These are phyloP conservation scores for Fulvia fulva DNA, from an alignment of 2,329 filamentous ascomycete species.

Conservation along the genomic window DNA sequence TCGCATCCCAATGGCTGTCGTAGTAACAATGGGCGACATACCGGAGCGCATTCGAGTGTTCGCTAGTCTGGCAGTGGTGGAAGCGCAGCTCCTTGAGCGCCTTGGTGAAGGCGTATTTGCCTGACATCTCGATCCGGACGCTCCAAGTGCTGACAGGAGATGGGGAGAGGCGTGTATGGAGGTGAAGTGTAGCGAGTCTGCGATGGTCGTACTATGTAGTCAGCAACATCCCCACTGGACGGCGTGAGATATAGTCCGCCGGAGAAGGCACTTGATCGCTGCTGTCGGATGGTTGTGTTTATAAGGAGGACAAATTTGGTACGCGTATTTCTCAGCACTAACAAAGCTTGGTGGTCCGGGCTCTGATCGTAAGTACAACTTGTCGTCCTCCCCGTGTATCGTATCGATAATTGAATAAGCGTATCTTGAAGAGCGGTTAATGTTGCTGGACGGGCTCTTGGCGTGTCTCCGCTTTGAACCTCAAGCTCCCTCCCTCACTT, in stretches of 20 bases:
- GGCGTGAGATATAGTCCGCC: too few species aligned
- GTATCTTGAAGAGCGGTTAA: too few species aligned
- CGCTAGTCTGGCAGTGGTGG: conserved; percentile 90
- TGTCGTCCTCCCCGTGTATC: too few species aligned
- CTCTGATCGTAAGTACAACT: too few species aligned
- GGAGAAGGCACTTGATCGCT: too few species aligned
- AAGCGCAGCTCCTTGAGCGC: conserved; percentile 93
- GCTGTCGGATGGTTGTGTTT: not conserved
- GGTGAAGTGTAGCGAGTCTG: not conserved
- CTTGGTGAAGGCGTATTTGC: conserved; percentile 88
- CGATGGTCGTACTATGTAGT: not conserved
- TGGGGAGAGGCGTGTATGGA: not conserved
- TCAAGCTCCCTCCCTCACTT: not conserved
- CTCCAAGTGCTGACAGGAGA: not conserved
- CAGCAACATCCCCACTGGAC: not conserved
- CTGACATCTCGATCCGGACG: conserved; percentile 62
- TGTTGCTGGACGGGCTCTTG: not conserved
- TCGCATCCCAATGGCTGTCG: not conserved
- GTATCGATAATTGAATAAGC: too few species aligned
- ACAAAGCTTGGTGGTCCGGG: too few species aligned
- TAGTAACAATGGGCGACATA: conserved; percentile 42
- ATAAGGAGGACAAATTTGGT: too few species aligned
- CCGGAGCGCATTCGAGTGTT: conserved; percentile 86
- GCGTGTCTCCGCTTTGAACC: not conserved
- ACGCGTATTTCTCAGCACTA: too few species aligned